Percentiles rank a stretch among this genome's conserved stretches.
phyloP scores from a whole-genome alignment of 345 rosid genomes.

The Gossypium mustelinum region DNA sequence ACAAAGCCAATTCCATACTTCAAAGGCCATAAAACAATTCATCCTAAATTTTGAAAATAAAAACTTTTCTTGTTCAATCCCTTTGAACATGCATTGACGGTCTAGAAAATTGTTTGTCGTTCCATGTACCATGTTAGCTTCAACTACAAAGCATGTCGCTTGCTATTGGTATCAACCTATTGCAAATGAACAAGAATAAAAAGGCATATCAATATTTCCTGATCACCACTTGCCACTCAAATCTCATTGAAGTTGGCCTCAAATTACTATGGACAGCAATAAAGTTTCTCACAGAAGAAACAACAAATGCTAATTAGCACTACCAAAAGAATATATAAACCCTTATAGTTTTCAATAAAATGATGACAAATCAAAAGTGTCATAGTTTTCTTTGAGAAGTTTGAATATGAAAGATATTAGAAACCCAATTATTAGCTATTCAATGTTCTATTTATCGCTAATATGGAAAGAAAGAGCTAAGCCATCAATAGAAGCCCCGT shows the following conservation, averaged over 20 bases:
- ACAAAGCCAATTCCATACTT: neutral
- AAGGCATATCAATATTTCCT: neutral
- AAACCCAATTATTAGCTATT: neutral
- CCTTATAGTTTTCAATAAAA: too few relatives aligned
- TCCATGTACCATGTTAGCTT: neutral
- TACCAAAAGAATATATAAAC: too few relatives aligned
- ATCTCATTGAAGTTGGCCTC: neutral
- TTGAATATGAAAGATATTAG: neutral
- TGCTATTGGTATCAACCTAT: neutral
- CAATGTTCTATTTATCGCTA: neutral
- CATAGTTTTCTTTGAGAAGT: too few relatives aligned
- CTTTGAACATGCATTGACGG: neutral
- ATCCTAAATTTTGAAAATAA: neutral
- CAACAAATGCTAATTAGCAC: neutral
- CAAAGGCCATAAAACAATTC: neutral
- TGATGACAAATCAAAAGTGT: too few relatives aligned
- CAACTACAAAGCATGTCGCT: neutral
- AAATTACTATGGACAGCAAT: neutral
- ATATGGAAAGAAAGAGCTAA: too few relatives aligned
- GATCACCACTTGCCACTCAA: neutral
- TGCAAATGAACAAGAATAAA: neutral
- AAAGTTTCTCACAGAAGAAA: constrained; percentile 21
- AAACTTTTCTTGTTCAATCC: neutral
- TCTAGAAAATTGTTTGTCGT: neutral
- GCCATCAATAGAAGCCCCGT: too few relatives aligned